phyloP scores from a whole-genome alignment of 1,284 basidiomycete species.

The Rhodotorula sp. region DNA sequence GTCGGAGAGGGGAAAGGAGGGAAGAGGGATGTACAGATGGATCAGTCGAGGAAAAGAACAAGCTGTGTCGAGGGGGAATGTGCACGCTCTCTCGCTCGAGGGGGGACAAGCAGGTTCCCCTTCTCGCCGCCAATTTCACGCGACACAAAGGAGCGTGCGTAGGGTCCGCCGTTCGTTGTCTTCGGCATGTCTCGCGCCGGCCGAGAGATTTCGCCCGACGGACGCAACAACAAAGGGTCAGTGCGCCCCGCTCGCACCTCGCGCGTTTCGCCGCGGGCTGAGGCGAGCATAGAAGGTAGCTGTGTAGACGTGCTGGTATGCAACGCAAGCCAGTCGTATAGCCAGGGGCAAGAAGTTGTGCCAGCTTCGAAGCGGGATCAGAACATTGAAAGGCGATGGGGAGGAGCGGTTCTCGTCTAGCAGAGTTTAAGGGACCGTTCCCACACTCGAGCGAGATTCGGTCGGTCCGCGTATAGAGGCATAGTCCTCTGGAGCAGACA shows the following conservation, averaged over 20 bases:
- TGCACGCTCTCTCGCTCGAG: background rate
- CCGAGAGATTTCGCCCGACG: background rate
- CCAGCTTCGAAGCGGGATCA: no score
- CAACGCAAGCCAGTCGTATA: no score
- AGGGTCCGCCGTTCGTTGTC: background rate
- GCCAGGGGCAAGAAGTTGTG: no score
- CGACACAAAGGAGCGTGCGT: constrained; percentile 5
- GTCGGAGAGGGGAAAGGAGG: background rate
- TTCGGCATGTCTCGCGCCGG: background rate
- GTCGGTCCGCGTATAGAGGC: no score
- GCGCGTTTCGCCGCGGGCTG: background rate
- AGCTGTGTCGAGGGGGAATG: background rate
- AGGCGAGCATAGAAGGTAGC: no score
- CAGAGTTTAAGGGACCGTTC: no score
- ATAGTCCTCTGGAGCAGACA: no score
- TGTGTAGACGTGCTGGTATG: background rate
- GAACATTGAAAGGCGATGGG: no score
- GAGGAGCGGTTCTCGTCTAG: no score
- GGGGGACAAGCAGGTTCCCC: background rate
- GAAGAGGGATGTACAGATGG: background rate
- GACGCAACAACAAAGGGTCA: background rate
- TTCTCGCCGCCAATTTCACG: background rate
- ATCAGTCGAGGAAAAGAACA: no score
- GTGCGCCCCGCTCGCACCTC: background rate
- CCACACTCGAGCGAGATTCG: no score